Evolutionary conservation across 345 rosid genomes (phyloP).

Genomic region (Linum tenue): DNA sequence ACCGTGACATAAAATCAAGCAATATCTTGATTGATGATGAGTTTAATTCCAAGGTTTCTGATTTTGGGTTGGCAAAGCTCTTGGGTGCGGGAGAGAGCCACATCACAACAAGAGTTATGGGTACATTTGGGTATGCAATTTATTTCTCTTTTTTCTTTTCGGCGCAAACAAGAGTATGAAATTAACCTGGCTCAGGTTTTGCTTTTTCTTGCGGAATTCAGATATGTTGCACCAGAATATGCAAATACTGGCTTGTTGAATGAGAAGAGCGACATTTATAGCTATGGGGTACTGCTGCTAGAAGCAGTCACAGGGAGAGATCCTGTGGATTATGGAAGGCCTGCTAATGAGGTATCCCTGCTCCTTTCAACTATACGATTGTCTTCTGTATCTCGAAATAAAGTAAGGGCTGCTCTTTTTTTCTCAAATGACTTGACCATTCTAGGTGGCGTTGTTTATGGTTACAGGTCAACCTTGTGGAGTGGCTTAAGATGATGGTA

Average conservation of each 20-base stretch:
- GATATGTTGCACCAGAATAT: slow-evolving; percentile 94
- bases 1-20: slow-evolving; percentile 94
- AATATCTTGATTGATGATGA: slow-evolving; percentile 77
- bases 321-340: slow-evolving; percentile 82
- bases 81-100: slow-evolving; percentile 84
- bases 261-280: slow-evolving; percentile 95
- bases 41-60: slow-evolving; percentile 86
- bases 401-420: background rate
- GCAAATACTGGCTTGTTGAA: slow-evolving; percentile 88
- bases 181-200: background rate
- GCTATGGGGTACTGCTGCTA: slow-evolving; percentile 84
- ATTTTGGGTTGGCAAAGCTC: slow-evolving; percentile 89
- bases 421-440: background rate
- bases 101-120: slow-evolving; percentile 93
- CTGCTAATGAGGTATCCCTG: slow-evolving; percentile 65
- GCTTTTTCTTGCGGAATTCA: slow-evolving; percentile 15
- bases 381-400: background rate
- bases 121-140: slow-evolving; percentile 86
- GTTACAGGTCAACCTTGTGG: slow-evolving; percentile 77
- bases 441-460: slow-evolving; percentile 15
- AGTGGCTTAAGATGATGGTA: slow-evolving; percentile 93
- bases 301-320: slow-evolving; percentile 99
- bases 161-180: slow-evolving; percentile 2
- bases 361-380: background rate
- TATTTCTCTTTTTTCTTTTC: slow-evolving; percentile 7